Evolutionary conservation across 768 basidiomycete genomes (phyloP).

Genomic region (Tephrocybe rancida): DNA sequence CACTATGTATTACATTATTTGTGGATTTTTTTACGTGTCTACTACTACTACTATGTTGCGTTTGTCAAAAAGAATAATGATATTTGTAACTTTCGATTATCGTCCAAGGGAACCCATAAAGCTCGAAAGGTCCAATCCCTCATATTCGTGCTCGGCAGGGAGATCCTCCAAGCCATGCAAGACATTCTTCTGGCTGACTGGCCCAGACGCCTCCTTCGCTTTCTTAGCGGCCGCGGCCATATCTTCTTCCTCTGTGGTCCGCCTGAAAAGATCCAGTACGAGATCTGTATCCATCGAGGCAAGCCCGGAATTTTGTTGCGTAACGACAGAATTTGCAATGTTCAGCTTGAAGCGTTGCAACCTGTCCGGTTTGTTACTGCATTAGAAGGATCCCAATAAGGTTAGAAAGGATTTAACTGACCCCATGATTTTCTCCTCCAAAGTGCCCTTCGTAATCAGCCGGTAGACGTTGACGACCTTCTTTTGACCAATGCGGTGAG

Average conservation of each 20-base stretch:
- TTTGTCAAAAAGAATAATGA: conserved; percentile 27
- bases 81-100: conserved; percentile 29
- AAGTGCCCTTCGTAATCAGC: conserved; percentile 92
- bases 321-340: conserved; percentile 95
- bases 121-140: conserved; percentile 79
- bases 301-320: conserved; percentile 94
- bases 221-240: conserved; percentile 53
- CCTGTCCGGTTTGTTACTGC: conserved; percentile 43
- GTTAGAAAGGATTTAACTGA: conserved; percentile 41
- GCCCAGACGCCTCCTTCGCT: conserved; percentile 53
- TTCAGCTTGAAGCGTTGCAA: conserved; percentile 99
- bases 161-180: conserved; percentile 90
- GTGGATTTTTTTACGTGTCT: conserved; percentile 12
- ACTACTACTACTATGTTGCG: conserved; percentile 7
- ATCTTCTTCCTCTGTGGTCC: conserved; percentile 79
- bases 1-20: conserved; percentile 14
- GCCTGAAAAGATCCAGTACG: conserved; percentile 90
- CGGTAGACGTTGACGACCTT: conserved; percentile 99
- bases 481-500: conserved; percentile 97
- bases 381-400: neutral
- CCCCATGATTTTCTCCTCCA: conserved; percentile 99
- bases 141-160: conserved; percentile 91
- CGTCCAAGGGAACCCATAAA: conserved; percentile 87
- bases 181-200: conserved; percentile 78
- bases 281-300: conserved; percentile 97